These are phyloP conservation scores for Picea glauca DNA, from an alignment of 75 land plant species.

Conservation along the genomic window DNA sequence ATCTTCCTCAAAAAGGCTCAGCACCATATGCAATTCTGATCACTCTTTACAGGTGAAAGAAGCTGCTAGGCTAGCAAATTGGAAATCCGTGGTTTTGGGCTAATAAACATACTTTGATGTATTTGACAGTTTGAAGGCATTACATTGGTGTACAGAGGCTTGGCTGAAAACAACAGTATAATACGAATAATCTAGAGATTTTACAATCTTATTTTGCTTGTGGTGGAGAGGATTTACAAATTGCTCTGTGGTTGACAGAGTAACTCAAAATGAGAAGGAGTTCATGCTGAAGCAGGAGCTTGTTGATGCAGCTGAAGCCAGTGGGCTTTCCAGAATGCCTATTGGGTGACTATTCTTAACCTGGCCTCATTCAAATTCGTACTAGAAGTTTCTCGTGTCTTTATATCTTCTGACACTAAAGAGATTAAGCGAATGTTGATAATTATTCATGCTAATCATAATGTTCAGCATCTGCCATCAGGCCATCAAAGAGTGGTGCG, in stretches of 20 bases:
- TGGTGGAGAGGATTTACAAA: neutral
- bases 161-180: neutral
- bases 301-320: constrained; percentile 90
- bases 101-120: neutral
- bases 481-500: constrained; percentile 65
- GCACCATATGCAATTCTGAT: constrained; percentile 86
- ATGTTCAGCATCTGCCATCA: constrained; percentile 16
- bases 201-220: neutral
- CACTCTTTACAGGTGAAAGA: constrained; percentile 58
- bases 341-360: constrained; percentile 50
- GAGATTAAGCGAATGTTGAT: neutral
- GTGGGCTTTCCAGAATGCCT: constrained; percentile 76
- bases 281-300: constrained; percentile 90
- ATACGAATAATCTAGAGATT: neutral
- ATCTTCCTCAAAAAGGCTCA: constrained; percentile 84
- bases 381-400: neutral
- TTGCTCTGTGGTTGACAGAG: constrained; percentile 33
- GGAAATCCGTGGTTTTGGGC: neutral
- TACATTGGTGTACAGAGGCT: neutral
- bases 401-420: neutral
- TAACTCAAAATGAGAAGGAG: constrained; percentile 37
- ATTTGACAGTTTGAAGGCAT: no score
- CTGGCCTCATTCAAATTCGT: neutral
- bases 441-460: constrained; percentile 6
- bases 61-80: constrained; percentile 1